Conservation (phyloP, 441 rosid genomes). For the Francoa sonchifolia region DNA sequence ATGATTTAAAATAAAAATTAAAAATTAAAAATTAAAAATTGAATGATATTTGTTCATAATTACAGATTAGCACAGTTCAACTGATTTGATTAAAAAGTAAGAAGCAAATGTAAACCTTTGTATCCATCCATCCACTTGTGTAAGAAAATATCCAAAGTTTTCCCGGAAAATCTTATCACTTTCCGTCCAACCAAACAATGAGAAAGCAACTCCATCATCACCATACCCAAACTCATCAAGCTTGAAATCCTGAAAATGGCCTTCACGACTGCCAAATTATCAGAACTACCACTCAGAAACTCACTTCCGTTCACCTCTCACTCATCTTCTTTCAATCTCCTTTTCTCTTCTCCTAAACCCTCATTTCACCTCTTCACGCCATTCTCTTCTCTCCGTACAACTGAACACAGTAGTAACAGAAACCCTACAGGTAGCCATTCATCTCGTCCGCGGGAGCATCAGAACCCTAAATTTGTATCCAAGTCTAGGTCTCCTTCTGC, state of each 20-base stretch:
- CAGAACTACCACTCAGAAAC: constrained; percentile 59
- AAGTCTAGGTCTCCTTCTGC: constrained; percentile 22
- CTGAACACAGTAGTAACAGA: constrained; percentile 14
- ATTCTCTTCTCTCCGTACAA: constrained; percentile 33
- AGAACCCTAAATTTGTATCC: constrained; percentile 8
- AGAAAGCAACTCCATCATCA: too few relatives aligned
- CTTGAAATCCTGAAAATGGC: constrained; percentile 27
- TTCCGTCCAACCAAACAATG: too few relatives aligned
- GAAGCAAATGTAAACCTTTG: too few relatives aligned
- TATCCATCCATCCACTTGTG: too few relatives aligned
- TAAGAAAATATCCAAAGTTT: too few relatives aligned
- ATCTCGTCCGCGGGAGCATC: constrained; percentile 17
- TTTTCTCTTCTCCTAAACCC: constrained; percentile 27
- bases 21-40: too few relatives aligned
- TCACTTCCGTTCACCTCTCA: constrained; percentile 19
- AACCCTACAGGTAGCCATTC: constrained; percentile 16
- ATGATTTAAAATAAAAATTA: too few relatives aligned
- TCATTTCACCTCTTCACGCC: constrained; percentile 26
- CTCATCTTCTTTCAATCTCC: constrained; percentile 24
- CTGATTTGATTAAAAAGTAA: too few relatives aligned
- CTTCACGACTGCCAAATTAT: constrained; percentile 33
- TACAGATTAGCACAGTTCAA: too few relatives aligned
- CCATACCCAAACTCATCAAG: background rate
- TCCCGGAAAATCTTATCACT: background rate
- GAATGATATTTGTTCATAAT: too few relatives aligned